These are phyloP conservation scores for Bonnemaisonia californica DNA, from an alignment of 31 red algal genomes.

Conservation along the genomic window DNA sequence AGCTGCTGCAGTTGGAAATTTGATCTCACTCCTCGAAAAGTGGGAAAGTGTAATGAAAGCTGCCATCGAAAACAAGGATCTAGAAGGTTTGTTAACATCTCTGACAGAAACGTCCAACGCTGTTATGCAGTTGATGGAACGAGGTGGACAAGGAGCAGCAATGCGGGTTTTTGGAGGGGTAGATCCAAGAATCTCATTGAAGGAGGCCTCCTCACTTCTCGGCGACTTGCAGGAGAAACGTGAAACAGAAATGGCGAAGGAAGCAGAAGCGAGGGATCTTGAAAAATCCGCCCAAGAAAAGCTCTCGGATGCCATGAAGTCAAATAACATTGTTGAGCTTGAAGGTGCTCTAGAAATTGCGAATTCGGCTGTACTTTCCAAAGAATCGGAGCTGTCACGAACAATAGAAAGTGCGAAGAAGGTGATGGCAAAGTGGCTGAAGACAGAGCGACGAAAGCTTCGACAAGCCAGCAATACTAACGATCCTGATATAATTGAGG, in stretches of 20 bases:
- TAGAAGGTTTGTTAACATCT: constrained; percentile 31
- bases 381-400: constrained; percentile 39
- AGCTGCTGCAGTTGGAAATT: background rate
- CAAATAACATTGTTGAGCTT: constrained; percentile 40
- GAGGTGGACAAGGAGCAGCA: constrained; percentile 38
- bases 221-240: constrained; percentile 20
- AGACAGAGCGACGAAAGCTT: constrained; percentile 74
- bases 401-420: constrained; percentile 75
- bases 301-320: constrained; percentile 43
- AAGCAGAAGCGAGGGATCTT: constrained; percentile 28
- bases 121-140: constrained; percentile 13
- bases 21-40: constrained; percentile 55
- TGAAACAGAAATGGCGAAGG: constrained; percentile 31
- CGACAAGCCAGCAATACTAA: constrained; percentile 70
- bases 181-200: constrained; percentile 15
- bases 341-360: constrained; percentile 36
- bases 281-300: constrained; percentile 31
- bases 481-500: constrained; percentile 67
- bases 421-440: constrained; percentile 71
- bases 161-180: constrained; percentile 41
- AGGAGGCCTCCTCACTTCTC: constrained; percentile 31
- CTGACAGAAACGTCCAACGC: constrained; percentile 13
- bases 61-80: constrained; percentile 22
- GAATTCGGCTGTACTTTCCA: constrained; percentile 42
- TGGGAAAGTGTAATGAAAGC: constrained; percentile 1